Evolutionary conservation across 2,329 filamentous ascomycete species (phyloP).

Genomic region (Tolypocladium sp.): DNA sequence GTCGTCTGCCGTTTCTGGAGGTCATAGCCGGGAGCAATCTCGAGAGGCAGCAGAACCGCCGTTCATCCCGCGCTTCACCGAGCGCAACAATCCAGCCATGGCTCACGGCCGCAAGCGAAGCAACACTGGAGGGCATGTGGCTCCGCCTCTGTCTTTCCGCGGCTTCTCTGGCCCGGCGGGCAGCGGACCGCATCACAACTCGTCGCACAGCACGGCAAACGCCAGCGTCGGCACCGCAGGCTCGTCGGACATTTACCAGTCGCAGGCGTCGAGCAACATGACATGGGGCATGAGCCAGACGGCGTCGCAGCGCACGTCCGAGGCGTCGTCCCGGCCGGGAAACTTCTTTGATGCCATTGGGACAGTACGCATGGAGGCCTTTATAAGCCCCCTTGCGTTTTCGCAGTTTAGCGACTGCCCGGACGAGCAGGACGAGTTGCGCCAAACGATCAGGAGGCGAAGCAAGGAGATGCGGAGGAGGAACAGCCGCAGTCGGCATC

Average conservation of each 20-base stretch:
- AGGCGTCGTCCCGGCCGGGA: constrained; percentile 41
- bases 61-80: constrained; percentile 59
- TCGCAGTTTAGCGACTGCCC: constrained; percentile 36
- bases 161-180: constrained; percentile 58
- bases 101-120: constrained; percentile 77
- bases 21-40: constrained; percentile 37
- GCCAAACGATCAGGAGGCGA: constrained; percentile 36
- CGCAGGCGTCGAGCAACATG: constrained; percentile 36
- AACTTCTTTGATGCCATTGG: constrained; percentile 83
- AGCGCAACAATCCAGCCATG: constrained; percentile 36
- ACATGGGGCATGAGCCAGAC: constrained; percentile 36
- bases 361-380: constrained; percentile 94
- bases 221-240: constrained; percentile 48
- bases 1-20: constrained; percentile 24
- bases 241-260: constrained; percentile 53
- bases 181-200: constrained; percentile 31
- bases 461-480: constrained; percentile 47
- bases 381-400: constrained; percentile 60
- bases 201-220: constrained; percentile 48
- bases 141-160: constrained; percentile 64
- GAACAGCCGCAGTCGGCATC: constrained; percentile 42
- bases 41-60: constrained; percentile 62
- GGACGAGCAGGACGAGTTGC: constrained; percentile 41
- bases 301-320: constrained; percentile 42
- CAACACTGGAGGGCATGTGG: constrained; percentile 71